Evolutionary conservation across 306 rosid genomes (phyloP), one percentile per base, ranked within the genome.

Genomic region (Rosa persica): DNA sequence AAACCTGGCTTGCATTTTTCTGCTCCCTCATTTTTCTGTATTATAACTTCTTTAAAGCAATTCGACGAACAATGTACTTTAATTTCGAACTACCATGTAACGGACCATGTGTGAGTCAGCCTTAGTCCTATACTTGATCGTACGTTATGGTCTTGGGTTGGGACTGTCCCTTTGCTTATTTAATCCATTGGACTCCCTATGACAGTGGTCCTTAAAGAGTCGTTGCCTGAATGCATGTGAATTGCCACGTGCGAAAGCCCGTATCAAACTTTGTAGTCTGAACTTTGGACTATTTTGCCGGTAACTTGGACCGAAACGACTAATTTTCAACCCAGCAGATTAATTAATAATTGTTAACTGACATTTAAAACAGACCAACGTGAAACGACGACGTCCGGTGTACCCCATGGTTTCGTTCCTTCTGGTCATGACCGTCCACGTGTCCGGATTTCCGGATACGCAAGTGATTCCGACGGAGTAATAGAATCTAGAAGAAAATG

Each of bases 251-350:
- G 76, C 40, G 42, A 64, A 57, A 3, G 60, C 34, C 10, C 70
- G 8, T 15, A 22, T 30, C 44, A 61, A 74, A 36, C 22, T 2
- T 64, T 36, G 64, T 65, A 57, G 74, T 52, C 75, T 46, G 27
- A 68, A 8, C 16, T 19, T 72, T 34, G 91, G 85, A 82, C 81
- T 22, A 10, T 75, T 77, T 73, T 62, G 92, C 89, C 88, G 85
- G 79, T 76, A 79, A 69, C 51, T 77, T 84, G 78, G 96, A 89
- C 96, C 49, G 7, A 34, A 12, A 30, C 27, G 27, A 55, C 62
- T n/a, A 3, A 30, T 30, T 55, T 55, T 55, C 27, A 82, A 74
- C 86, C 83, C 68, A 82, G 89, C 85, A 3, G 58, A 52, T 52
- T 52, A 52, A 52, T 2, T 51, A 5, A 46, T 46, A 46, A 46